Evolutionary conservation across 2,329 filamentous ascomycete species (phyloP), one percentile per base, ranked within the genome.

Genomic region (Calonectria pteridis): DNA sequence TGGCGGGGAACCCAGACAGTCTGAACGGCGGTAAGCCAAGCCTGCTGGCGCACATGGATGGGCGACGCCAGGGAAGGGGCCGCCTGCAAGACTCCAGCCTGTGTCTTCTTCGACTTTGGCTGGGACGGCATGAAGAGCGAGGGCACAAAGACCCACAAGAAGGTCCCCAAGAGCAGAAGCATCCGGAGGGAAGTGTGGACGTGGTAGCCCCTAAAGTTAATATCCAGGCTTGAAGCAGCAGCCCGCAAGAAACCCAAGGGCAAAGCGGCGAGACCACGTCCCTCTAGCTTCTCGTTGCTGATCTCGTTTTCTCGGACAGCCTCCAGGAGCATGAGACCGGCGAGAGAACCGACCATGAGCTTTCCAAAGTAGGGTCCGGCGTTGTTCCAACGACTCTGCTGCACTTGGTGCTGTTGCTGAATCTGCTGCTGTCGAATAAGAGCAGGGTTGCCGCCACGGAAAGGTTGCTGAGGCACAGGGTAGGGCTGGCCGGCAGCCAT

Each of bases 1-100:
- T 98, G 95, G 26, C 93, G 91, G 14, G 96, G 96, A 18, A 98
- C 94, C 91, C 95, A 97, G 29, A 98, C 94, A 5, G 94, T 96
- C 84, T 98, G 96, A 73, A 98, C 93, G 10, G 96, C 94, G 4
- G 96, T 98, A 71, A 97, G 92, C 96, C 96, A 98, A 37, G 96
- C 96, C 83, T 95, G 94, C 73, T 94, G 92, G 65, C 95, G 93
- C 58, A 98, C 94, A 78, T 97, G 92, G 71, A 97, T 95, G 0
- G 96, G 93, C 0, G 95, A 96, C 4, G 94, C 92, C 71, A 95
- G 87, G 3, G 94, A 95, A 2, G 94, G 94, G 7, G 91, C 93
- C 23, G 89, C 87, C 76, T 86, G 83, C 7, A 89, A 83, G 1
- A 85, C 83, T 20, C 84, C 73, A 69, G 84, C 84, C 69, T 92